Base-by-base conservation (phyloP, 768 basidiomycete genomes). In the Fibroporia radiculosa region DNA sequence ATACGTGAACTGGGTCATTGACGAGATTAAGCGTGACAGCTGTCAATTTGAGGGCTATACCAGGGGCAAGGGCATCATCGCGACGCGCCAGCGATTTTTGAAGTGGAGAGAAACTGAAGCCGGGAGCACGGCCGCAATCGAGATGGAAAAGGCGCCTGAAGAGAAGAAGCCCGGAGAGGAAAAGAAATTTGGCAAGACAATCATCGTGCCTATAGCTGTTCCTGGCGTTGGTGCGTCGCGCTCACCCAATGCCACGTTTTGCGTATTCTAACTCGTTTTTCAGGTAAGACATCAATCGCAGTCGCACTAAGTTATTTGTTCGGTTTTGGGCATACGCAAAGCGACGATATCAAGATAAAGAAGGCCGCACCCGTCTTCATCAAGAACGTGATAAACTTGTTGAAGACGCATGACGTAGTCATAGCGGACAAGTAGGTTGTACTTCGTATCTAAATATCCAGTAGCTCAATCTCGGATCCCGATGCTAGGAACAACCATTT, bases 281-380 rank as follows among this genome's bases (percentile, higher is more conserved):
- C 10, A 3, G 91, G 93, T 23, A 98, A 97, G 70, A 98, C 93
- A 0, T 66, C 86, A 0, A 71, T 98, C 11, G 73, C 87, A 0
- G 69, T 96, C 14, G 91, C 90, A 1, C 74, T 98, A 14, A 52
- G 71, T 2, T 72, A 83, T 42, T 73, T 99, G 2, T 97, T 93
- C 56, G 76, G 73, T 0, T 95, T 91, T 48, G 92, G 75, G 1
- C 96, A 98, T 60, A 91, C 88, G 0, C 96, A 98, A 60, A 90
- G 85, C 56, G 96, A 99, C 60, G 90, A 98, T 56, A 74, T 97
- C 3, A 68, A 71, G 31, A 73, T 61, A 28, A 97, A 92, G 66
- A 91, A 83, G 60, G 42, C 84, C 1, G 90, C 72, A 0, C 71
- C 80, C 0, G 49, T 60, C 2, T 95, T 95, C 60, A 57, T 89